Percentiles rank a stretch among this genome's conserved stretches.
phyloP scores from a whole-genome alignment of 192 early-diverging fungal genomes.

The Entophlyctis luteolus region DNA sequence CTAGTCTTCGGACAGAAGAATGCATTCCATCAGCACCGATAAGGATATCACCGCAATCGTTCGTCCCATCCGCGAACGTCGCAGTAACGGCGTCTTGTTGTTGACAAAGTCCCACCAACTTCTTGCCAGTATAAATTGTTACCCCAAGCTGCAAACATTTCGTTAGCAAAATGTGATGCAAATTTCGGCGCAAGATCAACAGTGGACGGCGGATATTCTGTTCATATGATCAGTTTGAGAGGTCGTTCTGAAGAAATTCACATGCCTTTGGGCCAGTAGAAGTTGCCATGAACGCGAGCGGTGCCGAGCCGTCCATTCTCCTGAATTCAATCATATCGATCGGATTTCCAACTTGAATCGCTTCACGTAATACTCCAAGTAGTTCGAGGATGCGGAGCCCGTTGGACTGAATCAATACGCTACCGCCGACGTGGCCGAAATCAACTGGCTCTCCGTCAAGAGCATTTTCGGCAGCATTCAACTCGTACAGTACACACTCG shows the following conservation, averaged over 20 bases:
- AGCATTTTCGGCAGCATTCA: background rate
- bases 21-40: constrained; percentile 23
- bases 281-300: background rate
- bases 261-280: background rate
- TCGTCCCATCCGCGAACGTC: constrained; percentile 10
- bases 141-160: background rate
- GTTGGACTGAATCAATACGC: background rate
- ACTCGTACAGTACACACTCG: constrained; percentile 1
- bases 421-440: background rate
- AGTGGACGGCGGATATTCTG: too few relatives aligned
- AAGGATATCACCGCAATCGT: background rate
- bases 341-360: background rate
- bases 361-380: background rate
- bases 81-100: constrained; percentile 5
- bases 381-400: background rate
- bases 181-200: background rate
- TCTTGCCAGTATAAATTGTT: background rate
- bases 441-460: background rate
- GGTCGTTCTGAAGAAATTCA: too few relatives aligned
- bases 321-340: background rate
- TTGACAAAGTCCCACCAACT: background rate
- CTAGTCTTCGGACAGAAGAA: background rate
- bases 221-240: too few relatives aligned
- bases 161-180: background rate
- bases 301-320: background rate